Conservation (phyloP, 768 basidiomycete species). For the Leccinum rimulosum region DNA sequence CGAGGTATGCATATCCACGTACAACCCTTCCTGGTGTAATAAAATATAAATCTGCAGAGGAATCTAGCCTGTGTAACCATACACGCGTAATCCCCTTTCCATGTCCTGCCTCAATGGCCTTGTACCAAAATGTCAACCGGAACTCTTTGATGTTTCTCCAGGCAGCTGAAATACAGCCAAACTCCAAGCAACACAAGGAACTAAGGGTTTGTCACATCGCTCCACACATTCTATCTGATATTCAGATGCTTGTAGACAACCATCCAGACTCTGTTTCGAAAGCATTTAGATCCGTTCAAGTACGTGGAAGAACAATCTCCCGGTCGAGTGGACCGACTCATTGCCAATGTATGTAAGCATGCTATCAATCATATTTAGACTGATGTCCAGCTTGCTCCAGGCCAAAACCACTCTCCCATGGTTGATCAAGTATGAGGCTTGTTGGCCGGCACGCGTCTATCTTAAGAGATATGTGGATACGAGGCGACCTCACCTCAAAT, state of each 20-base stretch:
- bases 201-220: constrained; percentile 1
- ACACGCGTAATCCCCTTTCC: constrained; percentile 7
- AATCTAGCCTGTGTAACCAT: neutral
- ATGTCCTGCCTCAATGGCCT: neutral
- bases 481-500: constrained; percentile 4
- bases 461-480: constrained; percentile 18
- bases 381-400: neutral
- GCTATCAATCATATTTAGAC: neutral
- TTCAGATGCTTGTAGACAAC: constrained; percentile 5
- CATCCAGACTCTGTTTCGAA: constrained; percentile 1
- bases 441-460: constrained; percentile 21
- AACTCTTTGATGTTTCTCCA: constrained; percentile 1
- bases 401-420: constrained; percentile 13
- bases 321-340: constrained; percentile 5
- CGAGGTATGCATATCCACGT: neutral
- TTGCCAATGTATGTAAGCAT: constrained; percentile 4
- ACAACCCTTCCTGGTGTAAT: neutral
- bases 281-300: constrained; percentile 13
- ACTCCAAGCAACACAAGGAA: constrained; percentile 9
- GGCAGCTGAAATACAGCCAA: neutral
- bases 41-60: neutral
- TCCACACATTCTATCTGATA: neutral
- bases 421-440: constrained; percentile 17
- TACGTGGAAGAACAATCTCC: constrained; percentile 17
- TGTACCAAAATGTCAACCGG: constrained; percentile 1